Percentiles rank a stretch among this genome's conserved stretches.
Evolutionary conservation across 2,329 filamentous ascomycete genomes (phyloP).

Genomic region (Pseudodiploospora longispora): DNA sequence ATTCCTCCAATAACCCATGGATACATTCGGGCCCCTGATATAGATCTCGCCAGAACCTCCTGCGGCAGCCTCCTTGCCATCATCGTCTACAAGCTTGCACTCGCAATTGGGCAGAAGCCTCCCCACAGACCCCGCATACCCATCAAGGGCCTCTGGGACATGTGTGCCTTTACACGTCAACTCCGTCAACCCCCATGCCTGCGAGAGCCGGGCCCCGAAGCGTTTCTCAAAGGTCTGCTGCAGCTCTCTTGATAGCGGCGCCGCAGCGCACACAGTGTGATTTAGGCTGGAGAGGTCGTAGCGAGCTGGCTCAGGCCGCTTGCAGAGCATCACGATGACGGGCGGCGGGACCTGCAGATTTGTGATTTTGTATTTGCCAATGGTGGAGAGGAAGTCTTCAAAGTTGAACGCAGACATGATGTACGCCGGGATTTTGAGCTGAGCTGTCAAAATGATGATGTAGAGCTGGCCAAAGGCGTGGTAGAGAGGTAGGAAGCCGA

Average conservation of each 20-base stretch:
- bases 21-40: conserved; percentile 47
- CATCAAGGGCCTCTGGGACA: conserved; percentile 28
- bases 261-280: conserved; percentile 42
- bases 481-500: conserved; percentile 59
- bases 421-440: conserved; percentile 39
- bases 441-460: conserved; percentile 39
- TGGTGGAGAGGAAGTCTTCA: conserved; percentile 40
- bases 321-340: conserved; percentile 50
- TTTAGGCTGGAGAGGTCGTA: conserved; percentile 46
- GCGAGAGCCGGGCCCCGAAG: conserved; percentile 33
- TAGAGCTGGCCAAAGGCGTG: conserved; percentile 51
- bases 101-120: conserved; percentile 45
- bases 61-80: conserved; percentile 39
- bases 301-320: conserved; percentile 41
- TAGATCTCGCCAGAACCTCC: conserved; percentile 46
- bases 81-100: conserved; percentile 44
- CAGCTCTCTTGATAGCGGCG: conserved; percentile 36
- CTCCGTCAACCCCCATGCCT: conserved; percentile 58
- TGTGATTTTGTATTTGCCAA: conserved; percentile 46
- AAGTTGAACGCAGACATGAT: conserved; percentile 51
- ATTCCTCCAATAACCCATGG: conserved; percentile 52
- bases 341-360: conserved; percentile 48
- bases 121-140: conserved; percentile 40
- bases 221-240: conserved; percentile 37
- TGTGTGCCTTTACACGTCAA: conserved; percentile 33